Evolutionary conservation across 2,329 filamentous ascomycete genomes (phyloP), one percentile per base, ranked within the genome.

Genomic region (Huntiella abstrusa): DNA sequence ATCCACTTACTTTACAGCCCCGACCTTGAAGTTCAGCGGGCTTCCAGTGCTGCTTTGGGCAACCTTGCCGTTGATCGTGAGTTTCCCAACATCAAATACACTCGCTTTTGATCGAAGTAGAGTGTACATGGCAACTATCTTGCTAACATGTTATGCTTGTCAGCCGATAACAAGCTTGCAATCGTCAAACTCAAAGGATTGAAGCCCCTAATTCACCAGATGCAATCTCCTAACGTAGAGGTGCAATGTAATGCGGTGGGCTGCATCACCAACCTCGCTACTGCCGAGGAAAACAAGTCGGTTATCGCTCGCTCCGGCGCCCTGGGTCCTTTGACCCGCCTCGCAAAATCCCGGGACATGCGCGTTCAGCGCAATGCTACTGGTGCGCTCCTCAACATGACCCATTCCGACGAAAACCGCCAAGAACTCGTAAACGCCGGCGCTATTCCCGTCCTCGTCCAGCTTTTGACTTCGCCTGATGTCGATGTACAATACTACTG

Each of bases 401-500:
- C 91, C 56, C 91, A 98, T 67, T 96, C 87, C 53, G 91, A 96
- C 60, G 91, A 98, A 62, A 98, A 98, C 62, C 78, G 91, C 54
- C 86, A 96, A 63, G 87, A 98, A 62, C 80, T 98, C 22, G 91
- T 98, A 54, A 92, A 92, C 54, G 91, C 91, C 40, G 88, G 88
- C 52, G 91, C 91, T n/a, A 95, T 98, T 53, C 91, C 91, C 4
- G 88, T 98, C 6, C 77, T 98, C 19, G 91, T 98, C 36, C 86
- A 95, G 58, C 77, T 98, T 17, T 77, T 98, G 40, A 86, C 84
- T 6, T 96, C 91, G 19, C 68, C 80, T 49, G 91, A 98, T 58
- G 87, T 95, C 54, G 91, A 98, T 59, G 91, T 98, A 32, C 91
- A 98, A 65, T 98, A 98, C 64, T 98, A 98, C 65, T 98, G 91